Conservation (phyloP, 306 rosid species). For the Canavalia ensiformis region DNA sequence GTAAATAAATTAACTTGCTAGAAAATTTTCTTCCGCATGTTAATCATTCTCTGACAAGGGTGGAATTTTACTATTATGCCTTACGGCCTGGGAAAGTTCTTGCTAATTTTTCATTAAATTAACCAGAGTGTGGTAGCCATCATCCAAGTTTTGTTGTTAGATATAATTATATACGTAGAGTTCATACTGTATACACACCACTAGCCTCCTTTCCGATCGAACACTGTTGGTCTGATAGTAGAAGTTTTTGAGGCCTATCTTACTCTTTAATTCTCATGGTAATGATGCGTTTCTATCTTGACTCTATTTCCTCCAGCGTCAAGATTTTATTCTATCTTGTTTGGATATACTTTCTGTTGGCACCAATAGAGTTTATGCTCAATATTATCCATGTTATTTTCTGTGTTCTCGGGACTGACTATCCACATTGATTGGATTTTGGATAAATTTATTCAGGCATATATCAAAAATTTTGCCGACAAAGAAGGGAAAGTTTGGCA, state of each 20-base stretch:
- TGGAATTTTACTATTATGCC: not conserved
- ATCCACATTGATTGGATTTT: constrained; percentile 41
- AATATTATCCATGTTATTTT: constrained; percentile 12
- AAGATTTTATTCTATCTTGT: constrained; percentile 29
- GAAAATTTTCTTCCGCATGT: not conserved
- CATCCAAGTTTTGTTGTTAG: not conserved
- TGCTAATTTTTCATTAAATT: not conserved
- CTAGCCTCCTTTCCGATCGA: not conserved
- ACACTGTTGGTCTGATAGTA: constrained; percentile 7
- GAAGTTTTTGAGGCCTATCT: constrained; percentile 21
- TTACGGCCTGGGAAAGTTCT: not conserved
- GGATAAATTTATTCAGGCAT: constrained; percentile 65
- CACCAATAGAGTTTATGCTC: constrained; percentile 3
- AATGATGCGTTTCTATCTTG: constrained; percentile 1
- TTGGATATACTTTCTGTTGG: not conserved
- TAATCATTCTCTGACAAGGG: not conserved
- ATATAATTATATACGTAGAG: not conserved
- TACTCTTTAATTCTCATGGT: not conserved
- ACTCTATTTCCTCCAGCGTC: constrained; percentile 19
- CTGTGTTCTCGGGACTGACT: constrained; percentile 40
- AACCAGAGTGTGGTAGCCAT: constrained; percentile 18
- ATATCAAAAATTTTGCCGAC: constrained; percentile 79
- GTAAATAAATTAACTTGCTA: not conserved
- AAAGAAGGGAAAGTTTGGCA: constrained; percentile 98
- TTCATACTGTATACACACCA: constrained; percentile 6